Conservation (phyloP, 164 flowering plant species). For the Nelumbo lutea region DNA sequence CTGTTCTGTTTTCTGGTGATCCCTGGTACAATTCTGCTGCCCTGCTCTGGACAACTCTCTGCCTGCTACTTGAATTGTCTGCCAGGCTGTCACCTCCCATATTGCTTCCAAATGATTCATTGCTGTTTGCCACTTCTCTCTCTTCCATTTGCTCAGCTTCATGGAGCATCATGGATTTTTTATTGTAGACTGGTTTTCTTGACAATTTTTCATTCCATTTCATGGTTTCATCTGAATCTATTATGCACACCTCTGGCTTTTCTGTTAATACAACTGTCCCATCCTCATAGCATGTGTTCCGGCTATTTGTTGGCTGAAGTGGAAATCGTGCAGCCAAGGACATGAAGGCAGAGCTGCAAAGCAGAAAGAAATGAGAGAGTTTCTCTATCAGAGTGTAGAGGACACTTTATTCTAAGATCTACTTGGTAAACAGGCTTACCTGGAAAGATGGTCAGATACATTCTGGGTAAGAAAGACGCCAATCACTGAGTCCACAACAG, state of each 20-base stretch:
- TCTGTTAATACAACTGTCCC: slow-evolving; percentile 16
- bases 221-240: slow-evolving; percentile 8
- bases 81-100: not conserved
- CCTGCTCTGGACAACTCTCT: not conserved
- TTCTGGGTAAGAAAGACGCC: slow-evolving; percentile 71
- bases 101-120: slow-evolving; percentile 19
- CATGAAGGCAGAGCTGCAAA: slow-evolving; percentile 60
- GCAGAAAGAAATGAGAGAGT: not conserved
- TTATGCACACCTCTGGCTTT: slow-evolving; percentile 23
- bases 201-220: slow-evolving; percentile 15
- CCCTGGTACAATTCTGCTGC: slow-evolving; percentile 4
- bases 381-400: not conserved
- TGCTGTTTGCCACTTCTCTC: slow-evolving; percentile 16
- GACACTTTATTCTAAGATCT: not conserved
- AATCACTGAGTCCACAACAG: slow-evolving; percentile 59
- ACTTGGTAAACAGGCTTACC: slow-evolving; percentile 27
- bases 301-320: slow-evolving; percentile 12
- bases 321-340: slow-evolving; percentile 51
- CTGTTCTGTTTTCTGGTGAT: slow-evolving; percentile 8
- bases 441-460: slow-evolving; percentile 62
- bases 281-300: not conserved
- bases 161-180: slow-evolving; percentile 6
- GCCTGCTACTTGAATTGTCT: slow-evolving; percentile 14
- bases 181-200: not conserved
- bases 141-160: slow-evolving; percentile 14